Percentiles rank a stretch among this genome's conserved stretches.
These are phyloP conservation scores for Ustilago trichophora DNA, from an alignment of 1,284 basidiomycete species.

Conservation along the genomic window DNA sequence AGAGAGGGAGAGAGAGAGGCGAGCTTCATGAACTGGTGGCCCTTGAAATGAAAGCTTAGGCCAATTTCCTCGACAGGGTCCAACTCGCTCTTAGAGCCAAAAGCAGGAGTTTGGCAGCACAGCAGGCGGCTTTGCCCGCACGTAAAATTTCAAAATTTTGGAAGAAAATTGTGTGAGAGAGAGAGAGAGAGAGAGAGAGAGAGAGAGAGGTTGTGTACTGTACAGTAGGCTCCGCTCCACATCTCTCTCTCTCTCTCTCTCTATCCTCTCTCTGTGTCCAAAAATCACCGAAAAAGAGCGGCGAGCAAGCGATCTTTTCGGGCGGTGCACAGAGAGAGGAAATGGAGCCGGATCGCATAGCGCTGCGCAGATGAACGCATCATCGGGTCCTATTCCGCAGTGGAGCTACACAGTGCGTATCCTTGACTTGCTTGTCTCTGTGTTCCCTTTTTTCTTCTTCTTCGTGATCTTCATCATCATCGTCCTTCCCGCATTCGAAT, in stretches of 20 bases:
- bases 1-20: not conserved
- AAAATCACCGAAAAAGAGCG: constrained; percentile 1
- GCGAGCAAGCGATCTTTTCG: constrained; percentile 17
- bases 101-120: no score
- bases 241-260: constrained; percentile 4
- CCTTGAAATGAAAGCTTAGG: not conserved
- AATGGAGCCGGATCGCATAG: no score
- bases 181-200: no score
- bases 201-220: no score
- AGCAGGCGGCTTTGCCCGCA: no score
- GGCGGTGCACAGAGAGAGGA: not conserved
- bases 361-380: constrained; percentile 7
- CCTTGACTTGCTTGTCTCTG: not conserved
- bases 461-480: not conserved
- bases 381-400: constrained; percentile 10
- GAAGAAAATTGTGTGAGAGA: constrained; percentile 28
- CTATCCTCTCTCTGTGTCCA: no score
- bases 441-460: no score
- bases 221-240: constrained; percentile 19
- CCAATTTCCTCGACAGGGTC: constrained; percentile 1
- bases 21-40: no score
- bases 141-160: constrained; percentile 25
- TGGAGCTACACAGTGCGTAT: not conserved
- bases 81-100: not conserved
- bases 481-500: not conserved